Conservation (phyloP, 768 basidiomycete species). For the Hypholoma sublateritium region DNA sequence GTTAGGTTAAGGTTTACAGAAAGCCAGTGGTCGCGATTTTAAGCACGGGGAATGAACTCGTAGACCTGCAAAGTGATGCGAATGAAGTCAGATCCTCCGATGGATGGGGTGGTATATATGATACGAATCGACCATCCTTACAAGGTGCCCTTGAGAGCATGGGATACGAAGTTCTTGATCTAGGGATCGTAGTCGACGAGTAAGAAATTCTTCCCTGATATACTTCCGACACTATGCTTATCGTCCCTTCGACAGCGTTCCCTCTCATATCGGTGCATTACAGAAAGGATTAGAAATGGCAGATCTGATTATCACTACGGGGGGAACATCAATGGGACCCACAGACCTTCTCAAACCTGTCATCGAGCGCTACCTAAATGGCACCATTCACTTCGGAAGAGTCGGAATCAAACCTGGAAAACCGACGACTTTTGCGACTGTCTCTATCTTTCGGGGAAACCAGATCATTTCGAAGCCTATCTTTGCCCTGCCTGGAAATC, state of each 20-base stretch:
- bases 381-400: constrained; percentile 83
- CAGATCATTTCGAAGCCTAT: constrained; percentile 51
- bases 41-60: constrained; percentile 81
- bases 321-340: constrained; percentile 91
- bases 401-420: constrained; percentile 85
- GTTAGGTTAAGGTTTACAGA: constrained; percentile 64
- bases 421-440: constrained; percentile 86
- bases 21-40: constrained; percentile 79
- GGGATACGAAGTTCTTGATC: constrained; percentile 76
- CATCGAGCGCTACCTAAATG: constrained; percentile 75
- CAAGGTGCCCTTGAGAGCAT: constrained; percentile 66
- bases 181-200: constrained; percentile 80
- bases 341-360: constrained; percentile 86
- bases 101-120: constrained; percentile 74
- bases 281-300: constrained; percentile 55
- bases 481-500: constrained; percentile 89
- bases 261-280: constrained; percentile 59
- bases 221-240: neutral
- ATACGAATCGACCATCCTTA: constrained; percentile 85
- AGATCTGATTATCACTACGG: constrained; percentile 81
- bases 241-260: constrained; percentile 38
- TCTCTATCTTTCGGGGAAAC: constrained; percentile 39
- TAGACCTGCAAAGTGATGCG: constrained; percentile 15
- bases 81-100: constrained; percentile 8
- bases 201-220: constrained; percentile 30